Conservation (phyloP, 306 rosid genomes). For the Mucuna pruriens region DNA sequence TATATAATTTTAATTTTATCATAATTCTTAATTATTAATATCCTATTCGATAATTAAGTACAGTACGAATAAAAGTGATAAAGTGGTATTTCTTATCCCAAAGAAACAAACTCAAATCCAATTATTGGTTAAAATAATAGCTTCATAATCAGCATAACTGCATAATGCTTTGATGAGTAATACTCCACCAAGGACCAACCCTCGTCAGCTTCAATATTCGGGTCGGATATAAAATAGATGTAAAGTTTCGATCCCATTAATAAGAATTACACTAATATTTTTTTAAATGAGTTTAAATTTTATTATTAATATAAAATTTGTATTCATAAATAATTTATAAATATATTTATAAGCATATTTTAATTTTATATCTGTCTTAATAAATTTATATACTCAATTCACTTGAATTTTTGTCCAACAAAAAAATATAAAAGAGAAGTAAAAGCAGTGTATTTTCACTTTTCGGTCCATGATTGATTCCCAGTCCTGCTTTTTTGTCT, state of each 20-base stretch:
- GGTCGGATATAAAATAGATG: background rate
- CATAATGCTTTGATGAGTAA: conserved; percentile 26
- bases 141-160: background rate
- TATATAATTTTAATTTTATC: too few species aligned
- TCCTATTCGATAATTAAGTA: too few species aligned
- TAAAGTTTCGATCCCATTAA: too few species aligned
- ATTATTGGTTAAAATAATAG: background rate
- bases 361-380: too few species aligned
- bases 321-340: too few species aligned
- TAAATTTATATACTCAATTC: too few species aligned
- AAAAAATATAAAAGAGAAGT: background rate
- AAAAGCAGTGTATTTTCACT: background rate
- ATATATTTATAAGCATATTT: too few species aligned
- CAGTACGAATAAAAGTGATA: background rate
- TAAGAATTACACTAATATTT: too few species aligned
- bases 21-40: too few species aligned
- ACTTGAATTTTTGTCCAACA: too few species aligned
- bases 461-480: background rate
- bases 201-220: background rate
- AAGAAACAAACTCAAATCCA: background rate
- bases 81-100: background rate
- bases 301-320: too few species aligned
- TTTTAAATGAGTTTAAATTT: too few species aligned
- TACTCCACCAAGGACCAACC: conserved; percentile 27
- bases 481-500: background rate